A percentile compares a stretch with the other conserved stretches of the same genome.
These are phyloP conservation scores for Dianthus caryophyllus DNA, from an alignment of 148 eudicot species.

Conservation along the genomic window DNA sequence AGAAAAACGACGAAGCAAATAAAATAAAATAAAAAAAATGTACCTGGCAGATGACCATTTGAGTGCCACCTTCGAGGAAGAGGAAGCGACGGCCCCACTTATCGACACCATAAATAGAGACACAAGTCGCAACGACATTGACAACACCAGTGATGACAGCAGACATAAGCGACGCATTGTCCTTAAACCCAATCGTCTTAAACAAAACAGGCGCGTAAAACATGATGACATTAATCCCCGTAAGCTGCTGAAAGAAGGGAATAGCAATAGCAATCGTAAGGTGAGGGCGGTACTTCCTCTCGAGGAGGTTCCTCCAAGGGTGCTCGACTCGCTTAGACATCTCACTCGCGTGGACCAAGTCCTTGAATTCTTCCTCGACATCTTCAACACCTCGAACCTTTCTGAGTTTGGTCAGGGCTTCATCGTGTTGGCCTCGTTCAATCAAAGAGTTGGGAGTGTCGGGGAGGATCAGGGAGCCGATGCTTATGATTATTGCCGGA, in stretches of 20 bases:
- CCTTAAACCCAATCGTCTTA: conserved; percentile 60
- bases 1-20: too few species aligned
- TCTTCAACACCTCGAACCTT: conserved; percentile 47
- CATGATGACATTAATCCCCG: conserved; percentile 80
- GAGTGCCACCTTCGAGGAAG: conserved; percentile 71
- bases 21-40: not conserved
- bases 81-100: conserved; percentile 69
- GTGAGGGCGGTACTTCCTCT: conserved; percentile 65
- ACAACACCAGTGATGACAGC: conserved; percentile 69
- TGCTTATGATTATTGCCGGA: conserved; percentile 58
- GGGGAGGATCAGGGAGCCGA: conserved; percentile 57
- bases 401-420: conserved; percentile 41
- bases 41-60: conserved; percentile 83
- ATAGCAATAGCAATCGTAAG: conserved; percentile 65
- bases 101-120: conserved; percentile 67
- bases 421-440: conserved; percentile 46
- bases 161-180: conserved; percentile 66
- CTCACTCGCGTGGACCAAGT: conserved; percentile 60
- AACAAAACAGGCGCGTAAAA: conserved; percentile 75
- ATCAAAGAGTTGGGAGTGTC: conserved; percentile 82
- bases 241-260: conserved; percentile 75
- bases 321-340: conserved; percentile 47
- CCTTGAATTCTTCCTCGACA: conserved; percentile 55
- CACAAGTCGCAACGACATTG: conserved; percentile 55
- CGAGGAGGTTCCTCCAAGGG: conserved; percentile 62